Percentiles rank a stretch among this genome's conserved stretches.
Evolutionary conservation across 139 green algal species (phyloP).

Genomic region (Monoraphidium neglectum): DNA sequence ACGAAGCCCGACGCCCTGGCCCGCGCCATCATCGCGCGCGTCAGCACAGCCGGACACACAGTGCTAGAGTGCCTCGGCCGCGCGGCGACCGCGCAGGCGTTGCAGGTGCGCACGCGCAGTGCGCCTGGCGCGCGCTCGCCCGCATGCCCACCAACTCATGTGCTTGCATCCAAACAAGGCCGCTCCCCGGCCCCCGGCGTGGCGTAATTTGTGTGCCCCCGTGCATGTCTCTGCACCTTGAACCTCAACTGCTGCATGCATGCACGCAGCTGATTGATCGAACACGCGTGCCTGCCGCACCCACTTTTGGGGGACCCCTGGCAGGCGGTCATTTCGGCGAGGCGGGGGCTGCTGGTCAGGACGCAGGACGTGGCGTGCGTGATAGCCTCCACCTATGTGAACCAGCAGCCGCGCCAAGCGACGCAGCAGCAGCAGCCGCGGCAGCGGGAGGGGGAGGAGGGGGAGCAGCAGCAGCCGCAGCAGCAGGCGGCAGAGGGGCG

Average conservation of each 20-base stretch:
- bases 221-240: too few relatives aligned
- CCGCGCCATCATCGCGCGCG: slow-evolving; percentile 6
- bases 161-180: too few relatives aligned
- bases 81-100: neutral
- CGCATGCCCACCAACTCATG: neutral
- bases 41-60: slow-evolving; percentile 3
- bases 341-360: slow-evolving; percentile 13
- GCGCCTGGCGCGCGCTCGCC: neutral
- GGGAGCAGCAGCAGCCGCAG: neutral
- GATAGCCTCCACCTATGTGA: slow-evolving; percentile 5
- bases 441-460: neutral
- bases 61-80: slow-evolving; percentile 22
- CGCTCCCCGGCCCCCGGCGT: too few relatives aligned
- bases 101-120: neutral
- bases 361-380: slow-evolving; percentile 18
- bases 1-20: neutral
- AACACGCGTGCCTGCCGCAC: too few relatives aligned
- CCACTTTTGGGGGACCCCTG: neutral
- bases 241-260: neutral
- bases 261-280: too few relatives aligned
- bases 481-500: neutral
- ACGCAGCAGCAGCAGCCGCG: neutral
- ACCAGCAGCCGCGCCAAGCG: neutral
- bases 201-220: too few relatives aligned
- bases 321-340: slow-evolving; percentile 15